Conservation (phyloP, 164 flowering plant genomes). For the Liquidambar formosana region DNA sequence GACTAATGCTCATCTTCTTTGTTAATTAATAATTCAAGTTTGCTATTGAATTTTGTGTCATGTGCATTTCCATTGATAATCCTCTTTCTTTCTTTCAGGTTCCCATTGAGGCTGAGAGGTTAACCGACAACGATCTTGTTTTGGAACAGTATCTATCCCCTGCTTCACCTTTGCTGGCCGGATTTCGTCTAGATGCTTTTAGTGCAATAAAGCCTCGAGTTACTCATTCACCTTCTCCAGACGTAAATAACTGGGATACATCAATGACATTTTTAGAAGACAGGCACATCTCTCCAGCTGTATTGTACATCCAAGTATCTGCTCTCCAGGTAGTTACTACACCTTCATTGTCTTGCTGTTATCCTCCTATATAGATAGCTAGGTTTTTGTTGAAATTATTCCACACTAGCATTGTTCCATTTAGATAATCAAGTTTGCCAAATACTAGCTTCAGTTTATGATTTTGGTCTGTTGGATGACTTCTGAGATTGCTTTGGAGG, state of each 20-base stretch:
- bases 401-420: too few species aligned
- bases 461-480: too few species aligned
- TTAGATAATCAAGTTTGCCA: too few species aligned
- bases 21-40: constrained; percentile 3
- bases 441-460: too few species aligned
- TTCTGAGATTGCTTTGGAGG: too few species aligned
- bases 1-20: constrained; percentile 4
- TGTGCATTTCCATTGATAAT: not conserved
- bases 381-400: too few species aligned
- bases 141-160: constrained; percentile 78
- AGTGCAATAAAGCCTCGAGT: constrained; percentile 76
- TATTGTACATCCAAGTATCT: constrained; percentile 81
- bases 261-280: constrained; percentile 61
- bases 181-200: constrained; percentile 91
- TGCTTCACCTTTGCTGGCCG: constrained; percentile 74
- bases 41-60: not conserved
- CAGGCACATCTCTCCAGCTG: constrained; percentile 70
- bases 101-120: constrained; percentile 80
- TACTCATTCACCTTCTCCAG: constrained; percentile 71
- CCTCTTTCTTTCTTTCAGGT: constrained; percentile 47
- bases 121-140: constrained; percentile 55
- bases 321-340: constrained; percentile 48
- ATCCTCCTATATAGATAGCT: too few species aligned
- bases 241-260: constrained; percentile 35
- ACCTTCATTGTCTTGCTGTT: not conserved